Evolutionary conservation across 164 flowering plant species (phyloP), one percentile per base, ranked within the genome.

Genomic region (Buxus sempervirens): DNA sequence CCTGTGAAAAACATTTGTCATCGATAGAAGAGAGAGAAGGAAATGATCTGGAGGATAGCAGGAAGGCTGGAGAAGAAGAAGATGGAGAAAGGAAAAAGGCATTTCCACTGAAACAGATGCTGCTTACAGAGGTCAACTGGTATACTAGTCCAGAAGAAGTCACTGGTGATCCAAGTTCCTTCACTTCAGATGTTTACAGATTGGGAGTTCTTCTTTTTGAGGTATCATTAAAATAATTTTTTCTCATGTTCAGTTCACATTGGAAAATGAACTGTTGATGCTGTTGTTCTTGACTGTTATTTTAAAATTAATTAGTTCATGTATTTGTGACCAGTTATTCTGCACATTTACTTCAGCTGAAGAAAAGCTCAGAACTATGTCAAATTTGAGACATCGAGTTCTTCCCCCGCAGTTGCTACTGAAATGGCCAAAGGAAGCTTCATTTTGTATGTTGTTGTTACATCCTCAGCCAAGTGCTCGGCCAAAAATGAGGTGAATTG

Each of bases 391-490:
- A 71, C 97, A 92, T 70, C 89, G 98, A 48, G 90, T 93, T 70
- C 89, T 96, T 71, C 99, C 98, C 49, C 91, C 99, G 65, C 95
- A 88, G 69, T 63, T 96, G 80, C 84, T 93, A 62, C 69, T 86
- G 68, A 93, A 87, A 67, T 93, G 90, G 90, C 96, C 99, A 9
- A 91, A 96, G 81, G 96, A 93, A 85, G 98, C 96, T 70, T 86
- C 92, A 36, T 91, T 93, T 88, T 96, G 99, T 83, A 72, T 96
- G 56, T 90, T 91, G 99, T 72, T 93, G 56, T 81, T 96, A 76
- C 99, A 96, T 41, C 98, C 98, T 42, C 93, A 90, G 64, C 95
- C 97, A 49, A 83, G 67, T 76, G 76, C 85, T 78, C 83, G 98
- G 41, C 99, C 99, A 51, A 82, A 79, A 70, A 80, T 88, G 85